phyloP scores from a whole-genome alignment of 192 early-diverging fungal genomes.

The Coemansia sp. region DNA sequence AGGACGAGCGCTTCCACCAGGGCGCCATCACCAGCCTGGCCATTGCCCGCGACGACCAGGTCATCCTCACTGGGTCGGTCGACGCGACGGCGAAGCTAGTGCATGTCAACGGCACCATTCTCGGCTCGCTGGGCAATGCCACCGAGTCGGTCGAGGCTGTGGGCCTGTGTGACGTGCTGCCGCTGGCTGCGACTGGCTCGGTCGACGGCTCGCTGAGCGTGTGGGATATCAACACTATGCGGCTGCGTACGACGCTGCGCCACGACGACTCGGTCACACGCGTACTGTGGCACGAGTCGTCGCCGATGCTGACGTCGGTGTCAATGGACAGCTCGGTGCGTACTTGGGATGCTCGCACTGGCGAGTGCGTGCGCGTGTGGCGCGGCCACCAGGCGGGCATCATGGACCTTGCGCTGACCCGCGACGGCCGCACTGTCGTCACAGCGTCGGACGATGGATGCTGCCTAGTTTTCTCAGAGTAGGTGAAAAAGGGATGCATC shows the following conservation, averaged over 20 bases:
- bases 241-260: conserved; percentile 75
- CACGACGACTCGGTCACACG: conserved; percentile 90
- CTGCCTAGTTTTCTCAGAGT: conserved; percentile 65
- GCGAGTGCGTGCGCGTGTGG: conserved; percentile 71
- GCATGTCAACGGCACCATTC: conserved; percentile 80
- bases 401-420: conserved; percentile 77
- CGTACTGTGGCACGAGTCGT: conserved; percentile 66
- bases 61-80: conserved; percentile 81
- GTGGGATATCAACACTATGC: conserved; percentile 88
- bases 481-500: not conserved
- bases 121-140: conserved; percentile 82
- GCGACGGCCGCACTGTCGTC: conserved; percentile 71
- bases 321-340: conserved; percentile 83
- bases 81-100: conserved; percentile 79
- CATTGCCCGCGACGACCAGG: conserved; percentile 72
- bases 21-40: conserved; percentile 76
- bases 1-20: conserved; percentile 86
- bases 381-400: conserved; percentile 88
- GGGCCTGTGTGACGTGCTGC: conserved; percentile 68
- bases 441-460: conserved; percentile 87
- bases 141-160: conserved; percentile 86
- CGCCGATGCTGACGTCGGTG: conserved; percentile 71
- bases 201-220: conserved; percentile 88
- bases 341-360: conserved; percentile 92
- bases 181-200: conserved; percentile 82